Evolutionary conservation across 768 basidiomycete species (phyloP).

Genomic region (Trametes meyenii): DNA sequence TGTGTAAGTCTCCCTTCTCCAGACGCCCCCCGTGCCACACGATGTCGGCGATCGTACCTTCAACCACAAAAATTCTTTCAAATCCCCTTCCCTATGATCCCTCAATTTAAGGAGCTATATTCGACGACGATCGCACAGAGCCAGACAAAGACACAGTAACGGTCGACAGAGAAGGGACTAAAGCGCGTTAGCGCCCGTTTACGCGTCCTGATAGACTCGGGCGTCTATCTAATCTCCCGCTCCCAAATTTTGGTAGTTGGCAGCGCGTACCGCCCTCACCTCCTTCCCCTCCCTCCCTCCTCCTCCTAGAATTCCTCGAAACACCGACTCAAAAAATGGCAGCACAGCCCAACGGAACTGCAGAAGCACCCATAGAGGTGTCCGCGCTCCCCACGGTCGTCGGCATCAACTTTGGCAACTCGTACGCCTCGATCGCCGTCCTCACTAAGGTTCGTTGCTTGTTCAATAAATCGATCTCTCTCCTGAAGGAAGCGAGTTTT

Average conservation of each 20-base stretch:
- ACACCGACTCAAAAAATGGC: constrained; percentile 36
- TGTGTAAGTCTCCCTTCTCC: background rate
- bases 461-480: background rate
- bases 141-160: background rate
- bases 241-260: constrained; percentile 6
- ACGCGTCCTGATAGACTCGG: background rate
- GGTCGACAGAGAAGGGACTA: background rate
- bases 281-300: background rate
- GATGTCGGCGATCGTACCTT: constrained; percentile 15
- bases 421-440: constrained; percentile 93
- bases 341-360: constrained; percentile 55
- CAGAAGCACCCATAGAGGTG: constrained; percentile 43
- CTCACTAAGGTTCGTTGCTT: constrained; percentile 76
- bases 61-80: background rate
- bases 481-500: background rate
- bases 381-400: constrained; percentile 60
- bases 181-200: constrained; percentile 4
- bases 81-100: background rate
- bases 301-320: background rate
- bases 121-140: background rate
- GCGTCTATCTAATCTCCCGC: constrained; percentile 17
- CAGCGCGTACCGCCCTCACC: background rate
- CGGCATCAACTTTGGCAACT: constrained; percentile 96
- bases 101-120: background rate
- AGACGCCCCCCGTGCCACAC: background rate